Evolutionary conservation across 805 yeast genomes (phyloP), one percentile per base, ranked within the genome.

Genomic region (Debaryomyces castellii): DNA sequence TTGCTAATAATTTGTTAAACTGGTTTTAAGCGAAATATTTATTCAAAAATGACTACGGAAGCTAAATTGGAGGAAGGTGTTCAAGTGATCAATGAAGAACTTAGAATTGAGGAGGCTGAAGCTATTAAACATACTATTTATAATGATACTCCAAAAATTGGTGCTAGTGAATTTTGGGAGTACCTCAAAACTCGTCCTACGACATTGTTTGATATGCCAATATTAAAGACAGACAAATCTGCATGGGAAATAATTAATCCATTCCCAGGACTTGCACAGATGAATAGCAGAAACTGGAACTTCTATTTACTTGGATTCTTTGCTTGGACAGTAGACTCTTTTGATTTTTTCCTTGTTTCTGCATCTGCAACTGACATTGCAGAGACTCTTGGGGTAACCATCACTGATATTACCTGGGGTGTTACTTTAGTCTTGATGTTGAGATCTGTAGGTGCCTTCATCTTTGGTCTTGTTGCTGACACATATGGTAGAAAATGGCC

Each of bases 351-450:
- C 53, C 69, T 78, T 17, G 80, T 79, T n/a, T 77, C 83, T 7
- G 62, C 81, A 32, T 78, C 78, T 54, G 79, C 75, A 5, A 32
- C 75, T 0, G 62, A 56, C 12, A 66, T 82, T 45, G 85, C 87
- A 12, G 42, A 55, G 4, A 66, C 68, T 42, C 71, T 82, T 33
- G 69, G 66, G 24, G 68, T 61, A 21, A 47, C 71, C 16, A 79
- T 78, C 39, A 78, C 70, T 47, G 77, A 76, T 46, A 69, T 82
- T 43, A 77, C 85, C 3, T 82, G 85, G 87, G 83, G 83, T 46
- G 78, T 82, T 53, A 82, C 88, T 1, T 67, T 83, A 50, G 87
- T 83, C 39, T 72, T 83, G 32, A 83, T 83, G 88, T 69, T 83
- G 50, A 73, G 88, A 64, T 77, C 87, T 3, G 79, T 82, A 18